Base-by-base conservation (phyloP, 1,139 yeast species). In the Diutina catenulata region DNA sequence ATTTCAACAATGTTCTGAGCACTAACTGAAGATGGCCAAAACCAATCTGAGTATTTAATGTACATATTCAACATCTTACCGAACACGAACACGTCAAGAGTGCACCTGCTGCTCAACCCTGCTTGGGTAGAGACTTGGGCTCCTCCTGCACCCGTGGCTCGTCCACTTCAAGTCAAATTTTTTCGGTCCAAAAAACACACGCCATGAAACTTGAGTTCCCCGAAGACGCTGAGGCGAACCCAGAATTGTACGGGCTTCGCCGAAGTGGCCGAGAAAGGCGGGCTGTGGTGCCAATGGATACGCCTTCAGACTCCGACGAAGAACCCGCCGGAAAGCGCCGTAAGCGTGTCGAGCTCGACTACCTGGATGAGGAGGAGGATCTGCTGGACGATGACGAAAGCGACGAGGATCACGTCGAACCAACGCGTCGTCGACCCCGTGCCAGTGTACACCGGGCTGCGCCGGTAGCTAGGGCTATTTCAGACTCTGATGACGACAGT, bases 191-290 rank as follows among this genome's bases (percentile, higher is more conserved):
- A n/a, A n/a, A n/a, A n/a, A n/a, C n/a, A n/a, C n/a, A n/a, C 22
- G 19, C 21, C 22, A 31, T 31, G 35, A 31, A 31, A 18, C 25
- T 31, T 19, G 35, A 31, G 18, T 37, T 44, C 28, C 43, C 36
- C 24, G 46, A 43, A 24, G 49, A 46, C 31, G 38, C 43, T 35
- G 47, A 45, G 36, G 45, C 44, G 39, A 76, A 86, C 56, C 97
- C 98, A 2, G 95, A 86, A 57, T 70, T 91, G 24, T 91, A 88
- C 50, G 98, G 98, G 3, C 68, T 91, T 43, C 74, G 97, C 55
- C 72, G 97, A 49, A 82, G 94, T 25, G 79, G 81, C 33, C 71
- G 97, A 48, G 79, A 84, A 16, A 16, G 35, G 14, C 53, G 56
- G 19, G 57, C 57, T 14, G 65, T 69, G 3, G 37, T 37, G 7